Evolutionary conservation across 2,329 filamentous ascomycete genomes (phyloP), one percentile per base, ranked within the genome.

Genomic region (Talaromyces amestolkiae): DNA sequence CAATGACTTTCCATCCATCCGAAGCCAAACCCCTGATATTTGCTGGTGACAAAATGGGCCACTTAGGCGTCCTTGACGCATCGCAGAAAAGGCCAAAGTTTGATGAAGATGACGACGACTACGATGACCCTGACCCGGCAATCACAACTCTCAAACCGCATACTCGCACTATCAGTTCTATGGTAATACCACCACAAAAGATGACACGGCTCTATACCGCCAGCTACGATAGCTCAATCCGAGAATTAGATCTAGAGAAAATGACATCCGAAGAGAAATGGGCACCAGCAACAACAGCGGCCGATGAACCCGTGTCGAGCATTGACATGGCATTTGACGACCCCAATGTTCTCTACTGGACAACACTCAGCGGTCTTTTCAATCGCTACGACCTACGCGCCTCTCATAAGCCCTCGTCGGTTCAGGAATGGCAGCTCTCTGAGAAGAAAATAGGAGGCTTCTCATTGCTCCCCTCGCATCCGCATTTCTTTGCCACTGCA

Each of bases 391-490:
- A 99, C 72, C 84, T 90, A 63, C 87, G 94, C 8, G 24, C 39
- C 13, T 80, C 83, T 15, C 78, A 80, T 0, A 77, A 83, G 0
- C 79, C 79, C 7, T 83, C 87, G 15, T 63, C 64, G 2, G 84
- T 85, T 0, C 86, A 92, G 17, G 80, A 91, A 1, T 96, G 92
- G 85, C 84, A 87, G 9, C 81, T 98, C 0, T 91, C 89, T 0
- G 93, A 96, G 62, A 93, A 96, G 76, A 99, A 99, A 74, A 97
- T 99, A 63, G 95, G 95, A 19, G 95, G 95, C 0, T 98, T 98
- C 77, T 91, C 89, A 0, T 78, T 97, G 1, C 89, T 96, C 71
- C 94, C 95, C 0, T 77, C 89, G 0, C 85, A 92, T 2, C 89
- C 93, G 0, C 91, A 98, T 73, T 86, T 97, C 3, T 79, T 97